Base-by-base conservation (phyloP, 2,329 filamentous ascomycete genomes). In the Periconia sp. region DNA sequence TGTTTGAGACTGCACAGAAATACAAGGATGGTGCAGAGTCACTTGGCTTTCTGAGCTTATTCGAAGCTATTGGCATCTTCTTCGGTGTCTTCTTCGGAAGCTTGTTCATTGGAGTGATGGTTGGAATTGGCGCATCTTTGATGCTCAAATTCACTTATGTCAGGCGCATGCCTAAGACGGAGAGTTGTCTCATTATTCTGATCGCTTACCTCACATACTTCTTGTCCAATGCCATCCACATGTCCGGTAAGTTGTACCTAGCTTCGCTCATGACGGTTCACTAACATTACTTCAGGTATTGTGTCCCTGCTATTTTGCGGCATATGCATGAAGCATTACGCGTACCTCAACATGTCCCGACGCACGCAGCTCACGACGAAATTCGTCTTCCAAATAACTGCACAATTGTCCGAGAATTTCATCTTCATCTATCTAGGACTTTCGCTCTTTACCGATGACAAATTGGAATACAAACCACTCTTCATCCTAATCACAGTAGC, bases 331-430 rank as follows among this genome's bases (percentile, higher is more conserved):
- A 99, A 99, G 76, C 94, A 99, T 73, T 99, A 99, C 69, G 94
- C 94, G 58, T 99, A 99, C 77, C 97, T 97, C 82, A 99, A 99
- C 79, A 99, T 99, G 94, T 99, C 94, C 30, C 87, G 94, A 46
- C 88, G 94, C 57, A 97, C 94, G 1, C 94, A 99, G 73, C 86
- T 99, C 58, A 96, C 94, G 15, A 99, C 94, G 49, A 99, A 99
- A 74, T 99, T 96, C 76, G 83, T 97, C 53, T 99, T 99, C 78
- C 91, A 96, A 73, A 88, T 96, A 57, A 87, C 95, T 64, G 91
- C 94, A 3, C 94, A 99, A 74, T 78, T 99, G 44, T 96, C 93
- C 0, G 94, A 99, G 77, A 99, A 99, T 75, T 99, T 99, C 72
- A 99, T 99, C 75, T 99, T 99, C 79, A 99, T 99, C 74, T 99